These are phyloP conservation scores for Pelargonium australe DNA, from an alignment of 441 rosid genomes.

Conservation along the genomic window DNA sequence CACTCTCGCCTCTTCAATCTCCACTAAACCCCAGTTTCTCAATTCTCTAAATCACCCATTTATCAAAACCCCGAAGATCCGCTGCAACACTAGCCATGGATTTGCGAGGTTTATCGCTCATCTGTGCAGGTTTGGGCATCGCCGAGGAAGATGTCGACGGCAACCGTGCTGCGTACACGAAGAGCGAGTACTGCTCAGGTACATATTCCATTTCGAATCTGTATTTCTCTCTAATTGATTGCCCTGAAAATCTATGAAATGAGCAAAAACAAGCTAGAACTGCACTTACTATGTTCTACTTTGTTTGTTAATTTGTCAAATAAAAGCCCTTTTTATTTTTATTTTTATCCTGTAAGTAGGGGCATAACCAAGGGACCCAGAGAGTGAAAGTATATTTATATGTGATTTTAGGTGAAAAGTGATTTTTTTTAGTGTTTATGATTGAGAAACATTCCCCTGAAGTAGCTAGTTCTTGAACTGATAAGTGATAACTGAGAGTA, in stretches of 20 bases:
- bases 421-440: not conserved
- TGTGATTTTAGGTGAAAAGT: not conserved
- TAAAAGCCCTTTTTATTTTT: not conserved
- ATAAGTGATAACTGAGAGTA: not conserved
- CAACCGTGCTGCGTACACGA: slow-evolving; percentile 51
- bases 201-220: not conserved
- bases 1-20: slow-evolving; percentile 3
- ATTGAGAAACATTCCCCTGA: not conserved
- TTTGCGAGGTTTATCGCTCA: slow-evolving; percentile 57
- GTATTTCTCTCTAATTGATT: not conserved
- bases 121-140: slow-evolving; percentile 69
- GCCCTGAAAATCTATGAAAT: not conserved
- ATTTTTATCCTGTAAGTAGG: not conserved
- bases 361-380: not conserved
- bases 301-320: not conserved
- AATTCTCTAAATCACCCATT: not conserved
- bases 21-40: not conserved
- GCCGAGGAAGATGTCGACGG: slow-evolving; percentile 47
- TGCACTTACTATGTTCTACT: not conserved
- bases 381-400: not conserved
- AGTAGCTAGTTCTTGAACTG: not conserved
- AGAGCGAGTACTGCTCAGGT: slow-evolving; percentile 69
- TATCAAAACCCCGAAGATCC: slow-evolving; percentile 11
- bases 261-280: not conserved
- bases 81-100: slow-evolving; percentile 31